Evolutionary conservation across 208 protist genomes (phyloP), one percentile per base, ranked within the genome.

Genomic region (Spironucleus salmonicida): DNA sequence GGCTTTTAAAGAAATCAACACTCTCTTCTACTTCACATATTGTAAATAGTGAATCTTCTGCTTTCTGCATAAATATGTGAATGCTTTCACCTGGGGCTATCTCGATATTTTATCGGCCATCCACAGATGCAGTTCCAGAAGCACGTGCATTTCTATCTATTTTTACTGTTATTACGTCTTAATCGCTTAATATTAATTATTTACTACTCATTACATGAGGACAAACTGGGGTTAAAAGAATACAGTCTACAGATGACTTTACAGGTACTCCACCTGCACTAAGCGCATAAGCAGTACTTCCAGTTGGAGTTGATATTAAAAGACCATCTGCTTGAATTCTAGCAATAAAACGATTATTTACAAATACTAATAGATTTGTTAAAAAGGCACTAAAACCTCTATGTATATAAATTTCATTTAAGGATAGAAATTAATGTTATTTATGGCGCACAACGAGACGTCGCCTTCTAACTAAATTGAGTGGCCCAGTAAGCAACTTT

Each of bases 271-370:
- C 71, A 61, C 71, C 71, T 67, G 71, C 71, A 41, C 19, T 41
- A n/a, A 76, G 32, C 40, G 71, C 7, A 76, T 76, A 76, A 7
- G 71, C 71, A 15, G 71, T 76, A 15, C 34, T 61, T 30, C 71
- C 71, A 23, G 38, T 76, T 32, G 40, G 34, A 9, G 71, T 76
- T 42, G 71, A 76, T n/a, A 76, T 58, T 32, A 76, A 27, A 41
- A 58, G 9, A 15, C 71, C 71, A 58, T 76, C 71, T 62, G 32
- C 71, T 76, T 76, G 71, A 40, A 76, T 76, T 2, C 11, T 59
- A 23, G 35, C 35, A 29, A 76, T 19, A 27, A 38, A 76, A 9
- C 29, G n/a, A 7, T 11, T 11, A 27, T 76, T 35, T 15, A 38
- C 11, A 32, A 49, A 76, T 2, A 4, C 4, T 7, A 61, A n/a